Conservation (phyloP, 1,139 yeast species). For the Trichomonascaceae sp. region DNA sequence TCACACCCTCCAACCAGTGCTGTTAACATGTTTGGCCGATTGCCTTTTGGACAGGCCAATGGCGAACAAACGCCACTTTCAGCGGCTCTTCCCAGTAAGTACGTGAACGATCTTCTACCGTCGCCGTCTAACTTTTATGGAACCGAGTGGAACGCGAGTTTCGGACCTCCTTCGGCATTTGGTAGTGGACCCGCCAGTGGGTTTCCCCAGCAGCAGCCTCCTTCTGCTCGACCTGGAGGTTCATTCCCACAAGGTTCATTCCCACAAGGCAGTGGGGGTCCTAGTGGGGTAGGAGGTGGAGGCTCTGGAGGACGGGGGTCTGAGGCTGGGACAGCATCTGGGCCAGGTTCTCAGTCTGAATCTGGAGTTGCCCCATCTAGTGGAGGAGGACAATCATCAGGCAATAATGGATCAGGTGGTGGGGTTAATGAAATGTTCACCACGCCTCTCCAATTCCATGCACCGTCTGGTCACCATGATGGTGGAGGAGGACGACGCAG, state of each 20-base stretch:
- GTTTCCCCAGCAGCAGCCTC: no score
- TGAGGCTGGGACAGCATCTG: constrained; percentile 3
- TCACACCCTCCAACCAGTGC: constrained; percentile 8
- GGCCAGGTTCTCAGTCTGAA: constrained; percentile 4
- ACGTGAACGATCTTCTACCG: constrained; percentile 28
- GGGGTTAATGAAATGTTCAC: constrained; percentile 17
- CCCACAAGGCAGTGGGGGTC: neutral
- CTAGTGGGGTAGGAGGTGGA: neutral
- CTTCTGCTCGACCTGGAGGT: constrained; percentile 5
- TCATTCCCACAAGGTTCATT: constrained; percentile 5
- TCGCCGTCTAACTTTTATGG: constrained; percentile 30
- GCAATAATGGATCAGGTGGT: constrained; percentile 7
- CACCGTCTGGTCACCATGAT: neutral
- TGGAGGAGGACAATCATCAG: constrained; percentile 6
- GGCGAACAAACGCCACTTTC: constrained; percentile 31
- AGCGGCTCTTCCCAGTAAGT: constrained; percentile 29
- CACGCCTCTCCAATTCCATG: constrained; percentile 22
- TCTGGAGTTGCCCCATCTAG: constrained; percentile 9
- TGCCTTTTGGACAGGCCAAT: constrained; percentile 14
- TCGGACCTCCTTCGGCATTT: constrained; percentile 13
- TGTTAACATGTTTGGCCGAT: constrained; percentile 24
- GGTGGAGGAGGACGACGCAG: no score
- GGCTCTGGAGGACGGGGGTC: constrained; percentile 1
- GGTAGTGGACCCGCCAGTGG: constrained; percentile 5
- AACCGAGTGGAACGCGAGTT: constrained; percentile 22